Evolutionary conservation across 2,329 filamentous ascomycete genomes (phyloP).

Genomic region (Colletotrichum echinochloae): DNA sequence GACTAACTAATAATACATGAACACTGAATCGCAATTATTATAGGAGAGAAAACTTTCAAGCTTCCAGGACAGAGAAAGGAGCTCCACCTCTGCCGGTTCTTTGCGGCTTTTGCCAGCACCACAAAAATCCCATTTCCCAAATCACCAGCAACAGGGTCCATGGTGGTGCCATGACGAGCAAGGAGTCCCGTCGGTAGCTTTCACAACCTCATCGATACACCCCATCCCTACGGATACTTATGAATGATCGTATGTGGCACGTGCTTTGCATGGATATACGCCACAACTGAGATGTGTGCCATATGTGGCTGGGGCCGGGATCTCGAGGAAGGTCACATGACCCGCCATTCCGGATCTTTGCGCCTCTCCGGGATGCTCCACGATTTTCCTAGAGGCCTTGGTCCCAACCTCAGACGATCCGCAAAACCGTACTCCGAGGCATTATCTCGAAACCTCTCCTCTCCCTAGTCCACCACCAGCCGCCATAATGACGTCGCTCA

Average conservation of each 20-base stretch:
- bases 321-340: conserved; percentile 36
- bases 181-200: conserved; percentile 20
- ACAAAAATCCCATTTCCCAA: conserved; percentile 17
- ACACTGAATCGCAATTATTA: conserved; percentile 26
- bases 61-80: conserved; percentile 21
- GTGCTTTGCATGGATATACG: conserved; percentile 1
- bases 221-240: conserved; percentile 11
- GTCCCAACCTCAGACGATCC: conserved; percentile 36
- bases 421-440: conserved; percentile 40
- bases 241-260: not conserved
- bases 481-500: conserved; percentile 72
- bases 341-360: conserved; percentile 37
- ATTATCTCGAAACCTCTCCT: conserved; percentile 39
- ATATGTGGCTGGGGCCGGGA: conserved; percentile 23
- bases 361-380: conserved; percentile 40
- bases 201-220: conserved; percentile 33
- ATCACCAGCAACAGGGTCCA: conserved; percentile 22
- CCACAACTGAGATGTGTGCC: not conserved
- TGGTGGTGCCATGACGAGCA: conserved; percentile 23
- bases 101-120: conserved; percentile 27
- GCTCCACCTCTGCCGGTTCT: conserved; percentile 38
- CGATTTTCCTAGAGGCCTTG: conserved; percentile 35
- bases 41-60: conserved; percentile 25
- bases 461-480: conserved; percentile 43
- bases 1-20: not conserved